A percentile compares a stretch with the other conserved stretches of the same genome.
phyloP scores from a whole-genome alignment of 176 grass and related monocot species.

The Echinochloa phyllopogon region DNA sequence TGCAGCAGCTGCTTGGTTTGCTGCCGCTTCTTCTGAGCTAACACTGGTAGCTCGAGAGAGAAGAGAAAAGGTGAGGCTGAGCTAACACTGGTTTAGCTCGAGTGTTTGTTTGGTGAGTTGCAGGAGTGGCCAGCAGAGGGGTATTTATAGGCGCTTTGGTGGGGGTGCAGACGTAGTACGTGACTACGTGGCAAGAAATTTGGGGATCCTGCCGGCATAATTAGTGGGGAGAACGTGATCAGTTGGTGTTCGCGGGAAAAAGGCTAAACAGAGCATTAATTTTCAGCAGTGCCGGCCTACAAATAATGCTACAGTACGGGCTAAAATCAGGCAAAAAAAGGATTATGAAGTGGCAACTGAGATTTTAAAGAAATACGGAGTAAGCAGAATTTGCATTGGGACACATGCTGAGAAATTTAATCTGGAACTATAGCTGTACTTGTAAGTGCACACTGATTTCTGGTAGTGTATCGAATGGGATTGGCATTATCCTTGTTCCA shows the following conservation, averaged over 20 bases:
- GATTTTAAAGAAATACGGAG: background rate
- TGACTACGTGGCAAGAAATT: constrained; percentile 40
- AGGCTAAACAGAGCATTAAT: constrained; percentile 21
- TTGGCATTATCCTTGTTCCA: background rate
- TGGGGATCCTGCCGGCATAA: constrained; percentile 51
- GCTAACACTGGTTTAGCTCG: constrained; percentile 24
- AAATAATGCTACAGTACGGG: constrained; percentile 1
- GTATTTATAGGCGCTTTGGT: constrained; percentile 48
- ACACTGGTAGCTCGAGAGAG: background rate
- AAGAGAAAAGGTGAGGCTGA: background rate
- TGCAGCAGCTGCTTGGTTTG: background rate
- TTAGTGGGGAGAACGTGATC: constrained; percentile 61
- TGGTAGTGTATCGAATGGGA: too few species aligned
- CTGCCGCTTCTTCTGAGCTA: background rate
- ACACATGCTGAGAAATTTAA: constrained; percentile 17
- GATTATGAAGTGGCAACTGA: too few species aligned
- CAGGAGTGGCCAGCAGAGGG: background rate
- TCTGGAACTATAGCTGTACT: background rate
- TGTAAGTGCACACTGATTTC: background rate
- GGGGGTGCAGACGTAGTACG: constrained; percentile 44
- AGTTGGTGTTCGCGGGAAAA: constrained; percentile 41
- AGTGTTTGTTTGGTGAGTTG: constrained; percentile 51
- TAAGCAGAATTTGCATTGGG: background rate
- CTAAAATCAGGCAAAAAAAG: background rate
- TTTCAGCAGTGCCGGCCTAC: background rate